phyloP scores from a whole-genome alignment of 805 yeast species.

The Tetrapisispora namnaoensis region DNA sequence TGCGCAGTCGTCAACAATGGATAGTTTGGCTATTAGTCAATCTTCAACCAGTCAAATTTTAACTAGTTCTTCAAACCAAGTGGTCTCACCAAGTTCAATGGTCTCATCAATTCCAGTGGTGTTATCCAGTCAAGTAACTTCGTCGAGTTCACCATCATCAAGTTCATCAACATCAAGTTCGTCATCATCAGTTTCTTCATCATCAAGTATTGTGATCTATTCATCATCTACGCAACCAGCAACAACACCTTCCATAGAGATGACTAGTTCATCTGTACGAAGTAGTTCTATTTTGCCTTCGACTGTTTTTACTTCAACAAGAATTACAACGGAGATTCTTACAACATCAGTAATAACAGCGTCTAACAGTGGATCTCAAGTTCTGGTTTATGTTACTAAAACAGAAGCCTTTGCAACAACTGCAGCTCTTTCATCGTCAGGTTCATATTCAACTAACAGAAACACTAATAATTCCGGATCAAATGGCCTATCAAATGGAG shows the following conservation, averaged over 20 bases:
- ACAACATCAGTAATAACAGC: conserved; percentile 20
- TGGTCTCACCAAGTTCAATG: too few species aligned
- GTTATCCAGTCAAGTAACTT: too few species aligned
- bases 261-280: neutral
- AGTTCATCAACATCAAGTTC: conserved; percentile 1
- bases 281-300: neutral
- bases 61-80: too few species aligned
- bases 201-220: neutral
- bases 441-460: neutral
- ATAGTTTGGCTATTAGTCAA: conserved; percentile 7
- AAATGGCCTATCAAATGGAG: conserved; percentile 32
- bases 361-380: conserved; percentile 11
- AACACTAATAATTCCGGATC: conserved; percentile 2
- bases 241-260: conserved; percentile 1
- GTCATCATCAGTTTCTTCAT: conserved; percentile 5
- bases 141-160: neutral
- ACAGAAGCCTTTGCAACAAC: conserved; percentile 19
- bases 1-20: neutral
- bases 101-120: too few species aligned
- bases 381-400: conserved; percentile 18
- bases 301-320: conserved; percentile 9
- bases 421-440: conserved; percentile 4
- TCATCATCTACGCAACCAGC: neutral
- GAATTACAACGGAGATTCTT: conserved; percentile 17
- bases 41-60: conserved; percentile 6